These are phyloP conservation scores for Rhodotorula graminis DNA, from an alignment of 768 basidiomycete species.

Conservation along the genomic window DNA sequence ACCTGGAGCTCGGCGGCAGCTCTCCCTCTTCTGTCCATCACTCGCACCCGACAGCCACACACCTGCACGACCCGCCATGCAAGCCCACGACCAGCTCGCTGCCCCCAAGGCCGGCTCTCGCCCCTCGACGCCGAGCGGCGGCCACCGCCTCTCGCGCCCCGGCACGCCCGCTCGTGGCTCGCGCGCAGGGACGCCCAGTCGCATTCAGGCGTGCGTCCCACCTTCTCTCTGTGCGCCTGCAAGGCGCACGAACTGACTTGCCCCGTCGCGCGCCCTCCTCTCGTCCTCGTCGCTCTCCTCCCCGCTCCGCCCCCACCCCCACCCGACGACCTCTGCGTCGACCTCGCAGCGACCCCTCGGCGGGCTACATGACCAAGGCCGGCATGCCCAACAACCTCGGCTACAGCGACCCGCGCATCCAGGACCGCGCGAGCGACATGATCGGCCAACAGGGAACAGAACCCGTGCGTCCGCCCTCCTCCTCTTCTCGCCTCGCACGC, in stretches of 20 bases:
- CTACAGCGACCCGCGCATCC: not conserved
- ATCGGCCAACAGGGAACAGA: not conserved
- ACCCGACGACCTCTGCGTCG: not conserved
- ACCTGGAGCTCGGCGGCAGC: not conserved
- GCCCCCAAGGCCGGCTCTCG: not conserved
- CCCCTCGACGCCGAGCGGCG: not conserved
- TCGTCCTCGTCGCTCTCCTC: not conserved
- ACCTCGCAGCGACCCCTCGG: not conserved
- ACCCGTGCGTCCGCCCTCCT: too few relatives aligned
- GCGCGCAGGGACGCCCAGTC: not conserved
- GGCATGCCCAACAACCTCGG: conserved; percentile 7
- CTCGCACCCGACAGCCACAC: not conserved
- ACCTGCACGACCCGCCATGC: not conserved
- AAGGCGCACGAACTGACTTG: not conserved
- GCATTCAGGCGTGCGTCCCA: not conserved
- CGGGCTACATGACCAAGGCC: not conserved
- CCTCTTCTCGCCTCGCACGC: not conserved
- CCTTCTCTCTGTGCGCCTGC: too few relatives aligned
- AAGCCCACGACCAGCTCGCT: not conserved
- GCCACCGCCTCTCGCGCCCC: not conserved
- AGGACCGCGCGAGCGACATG: conserved; percentile 1
- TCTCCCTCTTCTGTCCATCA: not conserved
- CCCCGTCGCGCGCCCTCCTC: not conserved
- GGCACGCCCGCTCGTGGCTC: not conserved
- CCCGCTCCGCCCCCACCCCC: not conserved